Conservation (phyloP, 2,329 filamentous ascomycete genomes). For the Raffaelea ambrosiae region DNA sequence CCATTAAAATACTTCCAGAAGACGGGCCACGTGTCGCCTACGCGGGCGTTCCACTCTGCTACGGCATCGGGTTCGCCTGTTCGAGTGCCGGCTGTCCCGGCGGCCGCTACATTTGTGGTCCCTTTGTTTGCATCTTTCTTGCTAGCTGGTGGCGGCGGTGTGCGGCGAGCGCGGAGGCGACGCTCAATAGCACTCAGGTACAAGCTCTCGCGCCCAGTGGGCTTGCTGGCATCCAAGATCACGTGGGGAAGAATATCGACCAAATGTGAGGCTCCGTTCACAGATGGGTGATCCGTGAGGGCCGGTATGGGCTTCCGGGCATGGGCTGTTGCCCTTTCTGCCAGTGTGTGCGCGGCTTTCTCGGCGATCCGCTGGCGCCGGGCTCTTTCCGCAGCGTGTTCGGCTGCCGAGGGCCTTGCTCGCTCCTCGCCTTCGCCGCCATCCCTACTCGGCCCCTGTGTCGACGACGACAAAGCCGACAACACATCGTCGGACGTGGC, state of each 20-base stretch:
- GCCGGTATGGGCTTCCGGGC: slow-evolving; percentile 40
- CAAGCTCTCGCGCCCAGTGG: slow-evolving; percentile 67
- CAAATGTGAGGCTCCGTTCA: slow-evolving; percentile 50
- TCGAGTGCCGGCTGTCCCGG: not conserved
- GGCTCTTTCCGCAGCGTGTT: slow-evolving; percentile 52
- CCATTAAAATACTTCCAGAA: slow-evolving; percentile 88
- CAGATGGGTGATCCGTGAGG: slow-evolving; percentile 44
- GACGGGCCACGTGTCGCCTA: slow-evolving; percentile 60
- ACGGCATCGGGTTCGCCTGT: slow-evolving; percentile 5
- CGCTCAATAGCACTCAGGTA: slow-evolving; percentile 55
- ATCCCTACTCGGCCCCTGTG: not conserved
- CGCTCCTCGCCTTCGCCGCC: not conserved
- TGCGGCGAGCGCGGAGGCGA: slow-evolving; percentile 28
- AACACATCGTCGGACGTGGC: slow-evolving; percentile 3
- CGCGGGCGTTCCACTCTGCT: slow-evolving; percentile 37
- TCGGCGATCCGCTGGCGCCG: slow-evolving; percentile 50
- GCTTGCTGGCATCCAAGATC: slow-evolving; percentile 70
- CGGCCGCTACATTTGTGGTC: not conserved
- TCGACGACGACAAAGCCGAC: slow-evolving; percentile 6
- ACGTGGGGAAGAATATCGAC: slow-evolving; percentile 52
- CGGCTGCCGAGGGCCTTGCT: slow-evolving; percentile 23
- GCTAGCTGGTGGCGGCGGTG: slow-evolving; percentile 6
- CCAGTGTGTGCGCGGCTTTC: slow-evolving; percentile 44
- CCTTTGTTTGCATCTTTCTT: slow-evolving; percentile 10
- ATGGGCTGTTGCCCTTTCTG: slow-evolving; percentile 48